phyloP scores from a whole-genome alignment of 2,329 filamentous ascomycete species.

The Colletotrichum trifolii region DNA sequence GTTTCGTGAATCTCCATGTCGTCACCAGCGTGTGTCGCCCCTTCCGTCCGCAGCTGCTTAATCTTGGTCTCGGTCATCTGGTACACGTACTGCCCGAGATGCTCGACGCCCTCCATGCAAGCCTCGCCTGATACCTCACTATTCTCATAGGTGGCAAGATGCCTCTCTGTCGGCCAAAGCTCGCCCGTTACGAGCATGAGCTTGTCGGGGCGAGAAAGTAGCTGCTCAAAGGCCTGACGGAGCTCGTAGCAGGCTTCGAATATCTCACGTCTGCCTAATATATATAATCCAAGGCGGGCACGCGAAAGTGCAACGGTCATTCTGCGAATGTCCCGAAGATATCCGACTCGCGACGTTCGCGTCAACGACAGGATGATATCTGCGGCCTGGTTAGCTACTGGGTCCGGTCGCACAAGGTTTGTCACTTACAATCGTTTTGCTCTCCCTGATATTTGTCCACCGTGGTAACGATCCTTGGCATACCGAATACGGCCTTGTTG shows the following conservation, averaged over 20 bases:
- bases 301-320: conserved; percentile 95
- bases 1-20: conserved; percentile 39
- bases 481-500: conserved; percentile 84
- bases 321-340: conserved; percentile 91
- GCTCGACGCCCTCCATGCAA: conserved; percentile 90
- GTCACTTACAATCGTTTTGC: conserved; percentile 92
- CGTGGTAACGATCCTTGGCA: conserved; percentile 90
- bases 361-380: conserved; percentile 95
- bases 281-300: conserved; percentile 89
- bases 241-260: conserved; percentile 93
- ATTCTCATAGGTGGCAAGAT: conserved; percentile 54
- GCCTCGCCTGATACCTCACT: conserved; percentile 67
- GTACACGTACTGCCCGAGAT: conserved; percentile 94
- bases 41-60: conserved; percentile 59
- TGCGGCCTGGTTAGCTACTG: conserved; percentile 51
- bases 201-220: conserved; percentile 83
- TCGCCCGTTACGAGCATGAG: conserved; percentile 86
- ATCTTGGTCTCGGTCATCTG: conserved; percentile 85
- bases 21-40: conserved; percentile 39
- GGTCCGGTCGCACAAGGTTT: not conserved
- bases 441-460: conserved; percentile 99
- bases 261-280: conserved; percentile 87
- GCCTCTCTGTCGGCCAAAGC: conserved; percentile 78
- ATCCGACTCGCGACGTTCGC: conserved; percentile 88
- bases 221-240: conserved; percentile 82